A percentile compares a stretch with the other conserved stretches of the same genome.
phyloP scores from a whole-genome alignment of 331 rosid species.

The Pyracantha coccinea region DNA sequence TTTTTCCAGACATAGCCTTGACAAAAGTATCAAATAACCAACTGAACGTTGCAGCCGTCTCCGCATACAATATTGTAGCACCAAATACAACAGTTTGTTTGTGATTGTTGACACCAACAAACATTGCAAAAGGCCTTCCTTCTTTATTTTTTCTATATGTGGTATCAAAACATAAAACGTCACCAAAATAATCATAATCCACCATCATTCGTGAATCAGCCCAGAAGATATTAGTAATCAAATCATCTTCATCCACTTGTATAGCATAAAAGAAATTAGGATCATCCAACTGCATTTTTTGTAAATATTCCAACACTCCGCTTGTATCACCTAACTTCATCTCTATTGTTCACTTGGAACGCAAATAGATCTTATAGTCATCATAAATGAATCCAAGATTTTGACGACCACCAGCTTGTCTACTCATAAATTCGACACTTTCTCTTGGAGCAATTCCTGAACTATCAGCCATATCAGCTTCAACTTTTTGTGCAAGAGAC shows the following conservation, averaged over 20 bases:
- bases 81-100: not conserved
- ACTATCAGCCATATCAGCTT: not conserved
- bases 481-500: not conserved
- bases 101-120: not conserved
- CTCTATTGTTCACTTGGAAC: not conserved
- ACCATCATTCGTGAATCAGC: too few species aligned
- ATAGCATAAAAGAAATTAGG: too few species aligned
- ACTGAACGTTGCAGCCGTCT: not conserved
- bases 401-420: too few species aligned
- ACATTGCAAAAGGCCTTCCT: not conserved
- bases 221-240: too few species aligned
- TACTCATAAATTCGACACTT: too few species aligned
- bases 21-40: not conserved
- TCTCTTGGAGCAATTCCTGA: not conserved
- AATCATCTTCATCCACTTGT: too few species aligned
- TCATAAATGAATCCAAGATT: too few species aligned
- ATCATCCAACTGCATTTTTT: too few species aligned
- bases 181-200: too few species aligned
- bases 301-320: too few species aligned
- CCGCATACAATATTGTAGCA: not conserved
- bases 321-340: too few species aligned
- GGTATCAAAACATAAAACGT: too few species aligned
- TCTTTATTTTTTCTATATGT: not conserved
- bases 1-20: not conserved
- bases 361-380: not conserved